A percentile compares a stretch with the other conserved stretches of the same genome.
These are phyloP conservation scores for Alternaria dauci DNA, from an alignment of 2,329 filamentous ascomycete species.

Conservation along the genomic window DNA sequence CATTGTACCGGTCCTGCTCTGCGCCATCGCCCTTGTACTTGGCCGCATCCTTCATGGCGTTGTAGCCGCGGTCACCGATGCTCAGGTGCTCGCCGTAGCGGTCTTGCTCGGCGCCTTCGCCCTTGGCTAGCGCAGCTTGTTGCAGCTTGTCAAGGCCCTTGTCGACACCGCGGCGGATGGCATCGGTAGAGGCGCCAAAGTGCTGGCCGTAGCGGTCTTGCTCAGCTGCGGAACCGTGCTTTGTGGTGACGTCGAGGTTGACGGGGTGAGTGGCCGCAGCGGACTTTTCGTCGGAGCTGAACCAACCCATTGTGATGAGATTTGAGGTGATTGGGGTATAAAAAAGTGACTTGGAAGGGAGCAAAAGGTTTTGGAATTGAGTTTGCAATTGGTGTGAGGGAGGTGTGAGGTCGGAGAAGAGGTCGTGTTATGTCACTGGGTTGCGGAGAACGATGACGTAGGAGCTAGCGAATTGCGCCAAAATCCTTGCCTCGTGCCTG, in stretches of 20 bases:
- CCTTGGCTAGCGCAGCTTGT: constrained; percentile 20
- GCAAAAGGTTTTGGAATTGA: not conserved
- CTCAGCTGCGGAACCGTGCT: constrained; percentile 42
- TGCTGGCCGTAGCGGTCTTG: constrained; percentile 45
- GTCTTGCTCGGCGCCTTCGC: constrained; percentile 37
- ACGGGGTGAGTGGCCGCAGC: constrained; percentile 24
- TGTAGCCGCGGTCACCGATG: constrained; percentile 22
- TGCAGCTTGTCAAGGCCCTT: constrained; percentile 31
- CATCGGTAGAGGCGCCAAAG: constrained; percentile 33
- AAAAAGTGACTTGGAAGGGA: constrained; percentile 1
- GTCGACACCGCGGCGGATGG: constrained; percentile 31
- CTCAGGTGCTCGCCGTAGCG: constrained; percentile 33
- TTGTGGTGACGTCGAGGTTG: constrained; percentile 35
- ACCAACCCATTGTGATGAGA: constrained; percentile 35
- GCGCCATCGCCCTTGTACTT: constrained; percentile 37
- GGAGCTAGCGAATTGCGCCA: constrained; percentile 10
- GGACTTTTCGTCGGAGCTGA: constrained; percentile 37
- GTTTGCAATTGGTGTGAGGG: constrained; percentile 6
- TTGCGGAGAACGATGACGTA: constrained; percentile 19
- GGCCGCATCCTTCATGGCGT: constrained; percentile 25
- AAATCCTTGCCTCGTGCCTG: constrained; percentile 19
- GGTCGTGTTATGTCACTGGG: constrained; percentile 13
- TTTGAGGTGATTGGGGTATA: constrained; percentile 1
- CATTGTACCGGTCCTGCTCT: constrained; percentile 44
- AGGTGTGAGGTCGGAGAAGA: not conserved